Conservation (phyloP, 2,329 filamentous ascomycete genomes). For the Fusarium denticulatum region DNA sequence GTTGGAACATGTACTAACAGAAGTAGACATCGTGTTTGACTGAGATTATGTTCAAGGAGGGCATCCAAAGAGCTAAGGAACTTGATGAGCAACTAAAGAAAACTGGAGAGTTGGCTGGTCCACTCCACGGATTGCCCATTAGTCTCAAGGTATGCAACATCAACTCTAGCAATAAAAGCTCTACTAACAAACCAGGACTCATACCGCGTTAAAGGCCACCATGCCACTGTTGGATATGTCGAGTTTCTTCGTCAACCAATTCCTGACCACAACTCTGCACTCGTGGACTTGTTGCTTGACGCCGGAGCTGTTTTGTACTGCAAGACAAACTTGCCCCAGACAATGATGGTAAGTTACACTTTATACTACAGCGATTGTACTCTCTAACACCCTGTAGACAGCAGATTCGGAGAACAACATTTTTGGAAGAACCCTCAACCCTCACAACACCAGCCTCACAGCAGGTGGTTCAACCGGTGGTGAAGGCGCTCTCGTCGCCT, state of each 20-base stretch:
- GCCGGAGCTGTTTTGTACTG: constrained; percentile 44
- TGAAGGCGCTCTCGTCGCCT: constrained; percentile 35
- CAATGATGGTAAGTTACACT: constrained; percentile 63
- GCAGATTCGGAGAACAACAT: constrained; percentile 53
- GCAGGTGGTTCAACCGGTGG: constrained; percentile 43
- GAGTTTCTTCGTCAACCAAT: constrained; percentile 38
- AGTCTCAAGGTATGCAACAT: constrained; percentile 31
- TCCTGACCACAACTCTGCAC: constrained; percentile 32
- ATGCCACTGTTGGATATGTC: constrained; percentile 41
- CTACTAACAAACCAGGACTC: constrained; percentile 36
- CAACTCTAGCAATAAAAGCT: rapidly evolving
- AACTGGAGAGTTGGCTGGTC: constrained; percentile 35
- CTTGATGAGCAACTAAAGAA: constrained; percentile 33
- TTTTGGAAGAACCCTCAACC: constrained; percentile 42
- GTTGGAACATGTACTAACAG: not conserved
- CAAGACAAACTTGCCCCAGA: constrained; percentile 65
- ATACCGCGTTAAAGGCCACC: constrained; percentile 33
- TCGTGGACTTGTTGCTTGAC: constrained; percentile 40
- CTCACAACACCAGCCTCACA: constrained; percentile 48
- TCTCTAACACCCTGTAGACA: constrained; percentile 24
- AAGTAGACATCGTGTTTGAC: constrained; percentile 32
- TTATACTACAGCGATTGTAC: rapidly evolving
- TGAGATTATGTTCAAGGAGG: constrained; percentile 35
- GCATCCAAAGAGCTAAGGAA: constrained; percentile 12
- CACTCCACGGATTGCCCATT: constrained; percentile 36